A percentile compares a stretch with the other conserved stretches of the same genome.
Conservation (phyloP, 306 rosid genomes). For the Cucurbita moschata region DNA sequence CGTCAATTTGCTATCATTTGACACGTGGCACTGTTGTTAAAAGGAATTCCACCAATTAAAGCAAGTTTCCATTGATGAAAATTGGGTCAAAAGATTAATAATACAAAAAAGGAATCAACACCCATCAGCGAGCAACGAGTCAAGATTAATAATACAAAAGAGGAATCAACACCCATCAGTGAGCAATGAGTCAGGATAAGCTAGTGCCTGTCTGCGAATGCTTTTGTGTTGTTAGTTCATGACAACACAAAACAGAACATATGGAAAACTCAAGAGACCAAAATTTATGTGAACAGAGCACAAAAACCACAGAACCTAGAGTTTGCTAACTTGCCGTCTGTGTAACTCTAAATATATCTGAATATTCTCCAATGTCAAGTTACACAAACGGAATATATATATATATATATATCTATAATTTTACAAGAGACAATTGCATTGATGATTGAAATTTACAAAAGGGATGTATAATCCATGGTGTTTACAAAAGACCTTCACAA, state of each 20-base stretch:
- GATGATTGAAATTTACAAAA: no score
- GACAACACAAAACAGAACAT: background rate
- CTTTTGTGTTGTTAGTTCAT: slow-evolving; percentile 1
- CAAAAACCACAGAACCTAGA: background rate
- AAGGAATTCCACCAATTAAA: slow-evolving; percentile 10
- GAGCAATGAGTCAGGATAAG: slow-evolving; percentile 15
- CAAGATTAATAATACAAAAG: slow-evolving; percentile 1
- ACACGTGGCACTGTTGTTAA: slow-evolving; percentile 2
- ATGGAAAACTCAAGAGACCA: background rate
- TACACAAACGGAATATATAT: background rate
- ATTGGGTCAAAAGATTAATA: slow-evolving; percentile 9
- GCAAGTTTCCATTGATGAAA: slow-evolving; percentile 5
- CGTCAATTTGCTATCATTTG: background rate
- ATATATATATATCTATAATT: no score
- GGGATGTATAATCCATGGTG: no score
- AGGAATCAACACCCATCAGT: slow-evolving; percentile 8
- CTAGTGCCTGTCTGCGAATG: slow-evolving; percentile 2
- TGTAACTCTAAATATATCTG: slow-evolving; percentile 1
- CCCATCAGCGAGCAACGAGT: slow-evolving; percentile 12
- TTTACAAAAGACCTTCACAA: no score
- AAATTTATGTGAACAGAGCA: background rate
- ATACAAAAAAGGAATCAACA: slow-evolving; percentile 8
- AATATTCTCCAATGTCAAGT: background rate
- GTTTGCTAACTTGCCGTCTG: slow-evolving; percentile 1
- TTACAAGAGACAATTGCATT: no score